phyloP scores from a whole-genome alignment of 371 early-diverging fungal species.

The Mucor piriformis region DNA sequence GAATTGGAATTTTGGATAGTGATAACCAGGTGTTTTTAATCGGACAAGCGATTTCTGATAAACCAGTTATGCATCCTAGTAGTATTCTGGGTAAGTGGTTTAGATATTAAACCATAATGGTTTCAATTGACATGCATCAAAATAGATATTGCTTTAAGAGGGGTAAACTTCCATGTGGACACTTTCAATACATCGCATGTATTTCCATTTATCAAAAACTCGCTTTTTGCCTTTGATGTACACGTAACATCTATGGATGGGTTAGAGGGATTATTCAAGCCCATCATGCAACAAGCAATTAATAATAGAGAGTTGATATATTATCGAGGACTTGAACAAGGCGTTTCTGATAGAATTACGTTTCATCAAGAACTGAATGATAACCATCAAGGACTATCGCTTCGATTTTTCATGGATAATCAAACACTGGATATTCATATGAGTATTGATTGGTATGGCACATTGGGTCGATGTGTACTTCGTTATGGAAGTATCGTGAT shows the following conservation, averaged over 20 bases:
- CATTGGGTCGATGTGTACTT: slow-evolving; percentile 66
- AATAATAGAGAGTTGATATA: slow-evolving; percentile 53
- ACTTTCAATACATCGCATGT: neutral
- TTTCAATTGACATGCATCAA: slow-evolving; percentile 7
- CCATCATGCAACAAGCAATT: slow-evolving; percentile 56
- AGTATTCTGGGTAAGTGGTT: slow-evolving; percentile 14
- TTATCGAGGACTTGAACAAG: slow-evolving; percentile 59
- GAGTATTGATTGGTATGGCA: slow-evolving; percentile 64
- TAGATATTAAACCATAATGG: neutral
- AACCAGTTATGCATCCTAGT: neutral
- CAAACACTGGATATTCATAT: slow-evolving; percentile 45
- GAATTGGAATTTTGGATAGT: slow-evolving; percentile 1
- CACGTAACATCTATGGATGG: neutral
- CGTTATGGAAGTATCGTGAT: slow-evolving; percentile 59
- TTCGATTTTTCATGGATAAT: slow-evolving; percentile 63
- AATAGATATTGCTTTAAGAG: slow-evolving; percentile 8
- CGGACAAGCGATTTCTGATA: slow-evolving; percentile 21
- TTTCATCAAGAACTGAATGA: slow-evolving; percentile 26
- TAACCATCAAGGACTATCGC: slow-evolving; percentile 45
- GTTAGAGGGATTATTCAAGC: slow-evolving; percentile 27
- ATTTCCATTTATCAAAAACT: slow-evolving; percentile 12
- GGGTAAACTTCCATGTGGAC: neutral
- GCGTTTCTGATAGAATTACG: slow-evolving; percentile 43
- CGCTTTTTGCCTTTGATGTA: slow-evolving; percentile 23
- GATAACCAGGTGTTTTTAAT: slow-evolving; percentile 20